These are phyloP conservation scores for Isatis tinctoria DNA, from an alignment of 345 rosid genomes.

Conservation along the genomic window DNA sequence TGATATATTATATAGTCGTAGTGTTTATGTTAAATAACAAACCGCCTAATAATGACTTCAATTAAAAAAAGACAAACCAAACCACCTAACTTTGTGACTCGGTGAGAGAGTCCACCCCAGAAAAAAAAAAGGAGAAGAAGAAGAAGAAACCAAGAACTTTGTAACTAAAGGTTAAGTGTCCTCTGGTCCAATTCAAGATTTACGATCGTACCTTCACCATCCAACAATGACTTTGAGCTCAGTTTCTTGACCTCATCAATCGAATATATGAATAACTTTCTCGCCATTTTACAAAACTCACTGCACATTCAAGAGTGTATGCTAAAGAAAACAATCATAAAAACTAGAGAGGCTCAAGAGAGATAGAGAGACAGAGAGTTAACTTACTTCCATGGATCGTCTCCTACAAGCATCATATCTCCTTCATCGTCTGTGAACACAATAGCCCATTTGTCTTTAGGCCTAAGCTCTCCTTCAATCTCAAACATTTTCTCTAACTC, in stretches of 20 bases:
- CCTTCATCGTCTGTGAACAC: slow-evolving; percentile 75
- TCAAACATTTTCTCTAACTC: slow-evolving; percentile 73
- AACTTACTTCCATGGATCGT: slow-evolving; percentile 76
- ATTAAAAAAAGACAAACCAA: not conserved
- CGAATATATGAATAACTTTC: slow-evolving; percentile 54
- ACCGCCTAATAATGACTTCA: slow-evolving; percentile 11
- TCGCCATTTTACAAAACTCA: slow-evolving; percentile 74
- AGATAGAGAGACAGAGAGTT: not conserved
- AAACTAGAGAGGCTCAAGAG: not conserved
- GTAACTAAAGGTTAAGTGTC: slow-evolving; percentile 18
- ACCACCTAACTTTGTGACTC: slow-evolving; percentile 7
- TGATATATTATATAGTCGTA: not conserved
- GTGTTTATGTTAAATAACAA: slow-evolving; percentile 7
- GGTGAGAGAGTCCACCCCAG: not conserved
- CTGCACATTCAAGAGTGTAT: slow-evolving; percentile 32
- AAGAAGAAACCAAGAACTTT: not conserved
- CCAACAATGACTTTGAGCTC: slow-evolving; percentile 38
- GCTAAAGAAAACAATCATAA: not conserved
- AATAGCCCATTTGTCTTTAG: slow-evolving; percentile 53
- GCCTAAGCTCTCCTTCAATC: slow-evolving; percentile 53
- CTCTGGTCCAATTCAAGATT: slow-evolving; percentile 41
- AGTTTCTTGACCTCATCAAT: slow-evolving; percentile 58
- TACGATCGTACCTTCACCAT: slow-evolving; percentile 31
- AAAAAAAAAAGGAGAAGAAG: not conserved
- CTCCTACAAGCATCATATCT: slow-evolving; percentile 74